phyloP scores from a whole-genome alignment of 2,329 filamentous ascomycete genomes.

The Colletotrichum chlorophyti region DNA sequence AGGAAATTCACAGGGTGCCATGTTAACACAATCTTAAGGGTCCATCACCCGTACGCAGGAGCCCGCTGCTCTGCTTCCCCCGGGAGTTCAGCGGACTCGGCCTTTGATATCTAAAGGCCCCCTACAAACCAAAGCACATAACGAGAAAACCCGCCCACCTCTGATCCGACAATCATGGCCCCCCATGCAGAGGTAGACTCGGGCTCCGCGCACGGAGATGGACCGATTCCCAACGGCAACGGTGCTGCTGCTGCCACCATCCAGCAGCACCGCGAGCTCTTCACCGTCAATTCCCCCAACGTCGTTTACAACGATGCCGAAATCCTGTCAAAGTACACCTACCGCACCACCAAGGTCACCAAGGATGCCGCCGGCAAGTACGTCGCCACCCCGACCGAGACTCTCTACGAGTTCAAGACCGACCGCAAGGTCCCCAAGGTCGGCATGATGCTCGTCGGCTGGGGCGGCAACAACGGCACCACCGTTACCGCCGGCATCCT shows the following conservation, averaged over 20 bases:
- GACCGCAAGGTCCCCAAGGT: constrained; percentile 92
- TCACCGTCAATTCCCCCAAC: constrained; percentile 90
- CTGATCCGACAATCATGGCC: constrained; percentile 70
- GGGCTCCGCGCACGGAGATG: constrained; percentile 68
- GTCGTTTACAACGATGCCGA: constrained; percentile 87
- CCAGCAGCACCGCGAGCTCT: constrained; percentile 66
- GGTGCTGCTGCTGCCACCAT: constrained; percentile 41
- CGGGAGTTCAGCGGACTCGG: constrained; percentile 79
- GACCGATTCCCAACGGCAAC: constrained; percentile 44
- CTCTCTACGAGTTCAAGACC: constrained; percentile 95
- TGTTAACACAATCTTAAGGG: constrained; percentile 58
- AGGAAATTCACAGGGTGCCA: constrained; percentile 11
- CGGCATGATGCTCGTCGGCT: constrained; percentile 96
- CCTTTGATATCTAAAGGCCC: constrained; percentile 35
- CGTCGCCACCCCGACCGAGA: constrained; percentile 86
- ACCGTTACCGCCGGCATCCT: constrained; percentile 97
- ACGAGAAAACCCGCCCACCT: constrained; percentile 25
- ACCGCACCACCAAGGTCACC: constrained; percentile 88
- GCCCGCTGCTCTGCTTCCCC: constrained; percentile 90
- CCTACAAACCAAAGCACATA: constrained; percentile 36
- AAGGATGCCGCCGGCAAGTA: constrained; percentile 74
- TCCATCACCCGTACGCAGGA: constrained; percentile 96
- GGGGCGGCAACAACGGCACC: constrained; percentile 97
- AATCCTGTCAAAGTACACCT: constrained; percentile 94
- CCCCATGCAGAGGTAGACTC: constrained; percentile 78